phyloP scores from a whole-genome alignment of 139 green algal genomes.

The Trebouxia sp. region DNA sequence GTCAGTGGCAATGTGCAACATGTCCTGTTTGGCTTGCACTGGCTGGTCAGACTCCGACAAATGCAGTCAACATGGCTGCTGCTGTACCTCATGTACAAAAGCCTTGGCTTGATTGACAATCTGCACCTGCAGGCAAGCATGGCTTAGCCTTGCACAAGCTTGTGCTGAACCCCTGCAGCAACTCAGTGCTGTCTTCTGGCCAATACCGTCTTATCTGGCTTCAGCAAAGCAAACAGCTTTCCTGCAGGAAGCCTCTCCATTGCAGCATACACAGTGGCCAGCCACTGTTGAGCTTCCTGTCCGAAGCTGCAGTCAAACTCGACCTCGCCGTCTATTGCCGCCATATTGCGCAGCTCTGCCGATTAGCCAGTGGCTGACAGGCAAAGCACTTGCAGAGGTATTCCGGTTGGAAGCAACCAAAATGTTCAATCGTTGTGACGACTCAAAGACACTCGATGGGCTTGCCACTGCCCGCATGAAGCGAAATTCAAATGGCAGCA shows the following conservation, averaged over 20 bases:
- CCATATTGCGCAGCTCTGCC: too few species aligned
- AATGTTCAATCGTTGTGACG: too few species aligned
- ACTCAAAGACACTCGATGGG: too few species aligned
- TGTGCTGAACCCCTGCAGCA: neutral
- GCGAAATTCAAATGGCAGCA: too few species aligned
- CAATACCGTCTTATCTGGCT: neutral
- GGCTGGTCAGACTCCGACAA: neutral
- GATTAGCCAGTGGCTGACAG: too few species aligned
- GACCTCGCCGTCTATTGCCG: neutral
- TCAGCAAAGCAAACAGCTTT: conserved; percentile 18
- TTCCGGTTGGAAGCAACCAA: too few species aligned
- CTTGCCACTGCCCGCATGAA: too few species aligned
- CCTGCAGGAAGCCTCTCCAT: conserved; percentile 22
- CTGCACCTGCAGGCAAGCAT: neutral
- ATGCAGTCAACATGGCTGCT: neutral
- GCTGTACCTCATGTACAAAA: neutral
- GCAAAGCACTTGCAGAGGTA: too few species aligned
- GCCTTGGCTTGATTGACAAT: conserved; percentile 27
- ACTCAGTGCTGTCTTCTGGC: too few species aligned
- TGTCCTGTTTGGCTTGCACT: too few species aligned
- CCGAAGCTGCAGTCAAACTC: conserved; percentile 1
- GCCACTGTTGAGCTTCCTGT: conserved; percentile 1
- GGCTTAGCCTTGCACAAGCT: neutral
- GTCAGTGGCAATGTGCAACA: too few species aligned
- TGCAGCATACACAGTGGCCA: neutral